Conservation (phyloP, 805 yeast species). For the Schwanniomyces pseudopolymorphus region DNA sequence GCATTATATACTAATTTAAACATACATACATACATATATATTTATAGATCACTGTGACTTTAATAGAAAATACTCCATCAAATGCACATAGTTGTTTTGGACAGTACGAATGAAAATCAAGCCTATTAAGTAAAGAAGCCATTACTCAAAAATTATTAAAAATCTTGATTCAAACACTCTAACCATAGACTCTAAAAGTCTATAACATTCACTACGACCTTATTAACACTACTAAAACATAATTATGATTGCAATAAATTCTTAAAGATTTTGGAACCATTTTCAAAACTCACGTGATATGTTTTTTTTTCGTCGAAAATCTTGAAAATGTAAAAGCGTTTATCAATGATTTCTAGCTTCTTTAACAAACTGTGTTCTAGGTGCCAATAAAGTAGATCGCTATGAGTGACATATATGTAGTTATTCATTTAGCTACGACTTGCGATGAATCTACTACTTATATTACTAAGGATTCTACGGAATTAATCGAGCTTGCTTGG, state of each 20-base stretch:
- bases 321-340: not conserved
- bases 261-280: not conserved
- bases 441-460: conserved; percentile 62
- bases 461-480: conserved; percentile 65
- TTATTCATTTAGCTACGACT: conserved; percentile 61
- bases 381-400: not conserved
- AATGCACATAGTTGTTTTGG: no score
- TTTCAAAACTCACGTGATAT: not conserved
- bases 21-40: no score
- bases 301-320: conserved; percentile 1
- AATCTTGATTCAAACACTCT: no score
- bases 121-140: no score
- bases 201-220: no score
- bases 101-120: no score
- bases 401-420: conserved; percentile 59
- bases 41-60: no score
- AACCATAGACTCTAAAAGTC: no score
- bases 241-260: not conserved
- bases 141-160: no score
- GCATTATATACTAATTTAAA: no score
- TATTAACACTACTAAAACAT: no score
- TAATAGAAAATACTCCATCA: no score
- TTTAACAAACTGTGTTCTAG: not conserved
- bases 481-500: conserved; percentile 70
- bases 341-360: not conserved